A percentile compares a stretch with the other conserved stretches of the same genome.
phyloP scores from a whole-genome alignment of 257 asterid genomes.

The Euphrasia confusa region DNA sequence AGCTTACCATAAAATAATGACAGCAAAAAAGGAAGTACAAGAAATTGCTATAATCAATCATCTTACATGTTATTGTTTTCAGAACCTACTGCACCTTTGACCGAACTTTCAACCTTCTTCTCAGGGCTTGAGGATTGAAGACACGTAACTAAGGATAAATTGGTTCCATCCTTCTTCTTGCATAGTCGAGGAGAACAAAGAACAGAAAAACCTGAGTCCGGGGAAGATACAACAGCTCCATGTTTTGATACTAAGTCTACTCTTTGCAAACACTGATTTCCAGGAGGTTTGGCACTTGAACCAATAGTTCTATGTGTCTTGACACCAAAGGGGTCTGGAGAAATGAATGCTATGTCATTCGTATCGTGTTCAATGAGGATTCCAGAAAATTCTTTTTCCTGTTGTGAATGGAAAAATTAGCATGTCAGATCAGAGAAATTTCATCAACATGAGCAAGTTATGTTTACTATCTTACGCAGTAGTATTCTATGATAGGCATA shows the following conservation, averaged over 20 bases:
- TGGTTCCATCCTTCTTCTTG: slow-evolving; percentile 47
- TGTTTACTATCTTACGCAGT: too few species aligned
- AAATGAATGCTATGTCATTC: slow-evolving; percentile 43
- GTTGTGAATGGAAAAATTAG: slow-evolving; percentile 27
- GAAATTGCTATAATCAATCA: slow-evolving; percentile 4
- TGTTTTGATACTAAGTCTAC: slow-evolving; percentile 41
- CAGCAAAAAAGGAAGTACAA: background rate
- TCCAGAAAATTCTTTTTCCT: slow-evolving; percentile 47
- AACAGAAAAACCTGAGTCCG: slow-evolving; percentile 52
- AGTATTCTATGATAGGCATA: too few species aligned
- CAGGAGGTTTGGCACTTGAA: slow-evolving; percentile 40
- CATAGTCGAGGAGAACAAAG: slow-evolving; percentile 61
- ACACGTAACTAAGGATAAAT: slow-evolving; percentile 45
- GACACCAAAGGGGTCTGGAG: slow-evolving; percentile 52
- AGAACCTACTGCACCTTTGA: slow-evolving; percentile 36
- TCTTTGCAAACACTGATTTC: slow-evolving; percentile 37
- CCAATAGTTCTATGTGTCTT: slow-evolving; percentile 40
- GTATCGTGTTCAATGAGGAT: slow-evolving; percentile 50
- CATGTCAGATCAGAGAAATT: slow-evolving; percentile 15
- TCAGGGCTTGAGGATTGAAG: slow-evolving; percentile 44
- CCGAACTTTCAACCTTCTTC: slow-evolving; percentile 47
- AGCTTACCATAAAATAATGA: slow-evolving; percentile 10
- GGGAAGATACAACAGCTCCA: slow-evolving; percentile 43
- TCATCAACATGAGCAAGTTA: background rate
- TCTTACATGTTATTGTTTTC: slow-evolving; percentile 71